Base-by-base conservation (phyloP, 805 yeast species). In the Groenewaldozyma tartarivorans region DNA sequence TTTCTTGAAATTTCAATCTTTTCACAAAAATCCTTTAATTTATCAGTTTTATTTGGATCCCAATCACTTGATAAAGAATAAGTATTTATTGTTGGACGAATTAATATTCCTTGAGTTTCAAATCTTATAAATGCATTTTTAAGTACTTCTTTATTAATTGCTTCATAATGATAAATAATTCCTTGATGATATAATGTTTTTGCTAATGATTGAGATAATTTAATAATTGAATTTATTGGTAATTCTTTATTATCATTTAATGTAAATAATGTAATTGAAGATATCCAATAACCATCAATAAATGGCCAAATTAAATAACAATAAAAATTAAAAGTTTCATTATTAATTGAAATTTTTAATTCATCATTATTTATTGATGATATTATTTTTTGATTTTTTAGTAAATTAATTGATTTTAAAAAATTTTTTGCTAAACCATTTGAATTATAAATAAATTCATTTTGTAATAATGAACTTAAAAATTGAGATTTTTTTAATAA, bases 131-230 rank as follows among this genome's bases (percentile, higher is more conserved):
- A 53, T 1, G 70, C 68, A 29, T 58, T 55, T 39, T 54, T 51
- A 38, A 65, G 50, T 47, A 66, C 46, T 39, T 66, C 70, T 50
- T 58, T 60, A 48, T 63, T 66, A 35, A 66, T 58, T 2, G 68
- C 60, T 48, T 66, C 70, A 30, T 62, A 58, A 40, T 63, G 66
- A 9, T 58, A 52, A 20, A 66, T 50, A 35, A 61, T 64, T 4
- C 71, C 69, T 45, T 65, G 66, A 19, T 62, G 62, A 44, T 55
- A 66, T n/a, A 66, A 54, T 0, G 70, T 65, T 48, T 63, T 63
- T 4, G 67, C 71, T 7, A 66, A 54, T 15, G 54, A 36, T 49
- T 66, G 70, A 6, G 66, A 59, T 31, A 47, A 44, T 29, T 55
- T 55, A 34, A 54, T 48, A 43, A 66, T 64, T 31, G 52, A 54